These are phyloP conservation scores for Erodium maritimum DNA, from an alignment of 345 rosid species.

Conservation along the genomic window DNA sequence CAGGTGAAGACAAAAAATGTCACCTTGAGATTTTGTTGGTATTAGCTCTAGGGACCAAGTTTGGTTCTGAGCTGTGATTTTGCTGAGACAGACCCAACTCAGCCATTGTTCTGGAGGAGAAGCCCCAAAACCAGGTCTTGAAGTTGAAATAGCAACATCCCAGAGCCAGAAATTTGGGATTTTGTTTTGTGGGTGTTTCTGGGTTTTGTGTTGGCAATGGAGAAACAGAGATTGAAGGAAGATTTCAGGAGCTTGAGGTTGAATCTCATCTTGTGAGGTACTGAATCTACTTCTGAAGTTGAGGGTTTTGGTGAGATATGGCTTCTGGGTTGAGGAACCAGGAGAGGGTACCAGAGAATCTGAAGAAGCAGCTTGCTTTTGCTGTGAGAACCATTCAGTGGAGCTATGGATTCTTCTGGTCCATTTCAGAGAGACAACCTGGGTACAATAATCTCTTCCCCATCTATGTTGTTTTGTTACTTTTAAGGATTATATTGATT, in stretches of 20 bases:
- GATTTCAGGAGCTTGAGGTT: neutral
- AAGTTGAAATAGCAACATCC: neutral
- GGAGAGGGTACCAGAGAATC: slow-evolving; percentile 16
- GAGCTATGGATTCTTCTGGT: slow-evolving; percentile 57
- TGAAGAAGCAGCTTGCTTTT: slow-evolving; percentile 35
- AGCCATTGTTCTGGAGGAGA: neutral
- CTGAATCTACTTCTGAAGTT: neutral
- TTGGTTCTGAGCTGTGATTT: neutral
- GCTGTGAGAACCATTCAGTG: slow-evolving; percentile 46
- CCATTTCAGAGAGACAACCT: slow-evolving; percentile 26
- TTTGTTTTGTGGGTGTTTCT: too few relatives aligned
- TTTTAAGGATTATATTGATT: neutral
- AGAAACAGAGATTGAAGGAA: neutral
- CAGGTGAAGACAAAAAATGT: neutral
- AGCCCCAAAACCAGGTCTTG: neutral
- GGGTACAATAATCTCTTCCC: slow-evolving; percentile 18
- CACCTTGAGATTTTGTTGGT: too few relatives aligned
- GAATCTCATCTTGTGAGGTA: slow-evolving; percentile 1
- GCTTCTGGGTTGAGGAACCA: slow-evolving; percentile 7
- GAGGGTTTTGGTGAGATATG: neutral
- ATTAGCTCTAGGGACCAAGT: neutral
- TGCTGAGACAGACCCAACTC: neutral
- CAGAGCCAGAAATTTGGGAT: neutral
- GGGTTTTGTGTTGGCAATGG: neutral
- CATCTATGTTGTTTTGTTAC: neutral